A percentile compares a stretch with the other conserved stretches of the same genome.
phyloP scores from a whole-genome alignment of 2,329 filamentous ascomycete genomes.

The Paecilomyces dactylethromorphus region DNA sequence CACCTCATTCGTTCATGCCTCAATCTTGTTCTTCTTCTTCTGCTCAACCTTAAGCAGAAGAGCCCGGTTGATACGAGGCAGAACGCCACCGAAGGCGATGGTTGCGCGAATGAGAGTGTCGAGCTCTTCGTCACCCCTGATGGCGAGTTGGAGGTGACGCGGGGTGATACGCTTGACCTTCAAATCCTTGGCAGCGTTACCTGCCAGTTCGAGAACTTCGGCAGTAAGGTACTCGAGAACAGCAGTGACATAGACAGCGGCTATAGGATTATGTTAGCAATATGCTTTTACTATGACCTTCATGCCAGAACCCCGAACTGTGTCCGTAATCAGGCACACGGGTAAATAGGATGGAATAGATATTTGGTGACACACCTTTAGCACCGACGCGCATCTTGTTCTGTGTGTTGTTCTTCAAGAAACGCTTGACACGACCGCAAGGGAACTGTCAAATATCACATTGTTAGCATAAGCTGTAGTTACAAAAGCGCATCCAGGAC shows the following conservation, averaged over 20 bases:
- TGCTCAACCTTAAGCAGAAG: constrained; percentile 93
- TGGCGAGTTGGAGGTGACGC: constrained; percentile 93
- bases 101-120: constrained; percentile 96
- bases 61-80: constrained; percentile 98
- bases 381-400: constrained; percentile 99
- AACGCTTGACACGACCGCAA: constrained; percentile 99
- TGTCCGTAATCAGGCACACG: background rate
- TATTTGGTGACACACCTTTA: constrained; percentile 50
- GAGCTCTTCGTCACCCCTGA: constrained; percentile 95
- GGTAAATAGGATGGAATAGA: background rate
- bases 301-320: background rate
- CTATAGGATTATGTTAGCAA: constrained; percentile 31
- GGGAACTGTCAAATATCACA: constrained; percentile 64
- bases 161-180: constrained; percentile 99
- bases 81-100: constrained; percentile 95
- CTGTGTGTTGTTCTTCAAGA: constrained; percentile 97
- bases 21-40: constrained; percentile 77
- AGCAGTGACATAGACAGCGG: constrained; percentile 94
- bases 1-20: constrained; percentile 23
- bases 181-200: constrained; percentile 97
- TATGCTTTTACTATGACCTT: constrained; percentile 1
- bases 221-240: constrained; percentile 97
- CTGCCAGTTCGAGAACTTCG: constrained; percentile 94
- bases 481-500: background rate
- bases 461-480: constrained; percentile 12